phyloP scores from a whole-genome alignment of 805 yeast species.

The Kluyveromyces starmeri region DNA sequence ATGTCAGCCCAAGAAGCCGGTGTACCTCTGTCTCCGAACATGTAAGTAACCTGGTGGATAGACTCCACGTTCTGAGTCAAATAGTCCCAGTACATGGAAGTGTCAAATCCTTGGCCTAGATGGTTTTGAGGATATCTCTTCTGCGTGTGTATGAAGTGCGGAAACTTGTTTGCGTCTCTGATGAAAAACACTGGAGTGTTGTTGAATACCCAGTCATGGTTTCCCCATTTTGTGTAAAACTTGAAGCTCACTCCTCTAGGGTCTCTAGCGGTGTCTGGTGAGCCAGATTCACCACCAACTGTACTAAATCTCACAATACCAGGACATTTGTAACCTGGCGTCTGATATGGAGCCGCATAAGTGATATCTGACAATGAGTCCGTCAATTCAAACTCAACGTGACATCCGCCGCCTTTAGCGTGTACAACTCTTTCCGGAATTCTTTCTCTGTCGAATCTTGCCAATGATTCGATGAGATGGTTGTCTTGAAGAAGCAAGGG shows the following conservation, averaged over 20 bases:
- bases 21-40: constrained; percentile 54
- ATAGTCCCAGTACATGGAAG: constrained; percentile 51
- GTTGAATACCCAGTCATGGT: constrained; percentile 77
- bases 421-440: constrained; percentile 62
- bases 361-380: constrained; percentile 48
- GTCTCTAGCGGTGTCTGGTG: constrained; percentile 78
- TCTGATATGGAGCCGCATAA: constrained; percentile 35
- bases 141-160: constrained; percentile 82
- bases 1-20: constrained; percentile 46
- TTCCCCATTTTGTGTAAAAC: constrained; percentile 77
- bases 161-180: constrained; percentile 71
- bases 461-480: constrained; percentile 45
- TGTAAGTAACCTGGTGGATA: constrained; percentile 46
- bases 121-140: constrained; percentile 63
- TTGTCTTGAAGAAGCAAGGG: constrained; percentile 52
- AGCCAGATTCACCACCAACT: constrained; percentile 78
- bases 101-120: constrained; percentile 36
- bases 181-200: constrained; percentile 81
- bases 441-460: constrained; percentile 57
- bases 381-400: constrained; percentile 49
- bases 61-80: constrained; percentile 46
- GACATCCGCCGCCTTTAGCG: constrained; percentile 60
- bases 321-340: constrained; percentile 35
- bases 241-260: constrained; percentile 81
- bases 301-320: constrained; percentile 53